phyloP scores from a whole-genome alignment of 1,284 basidiomycete species.

The Gomphus sp. region DNA sequence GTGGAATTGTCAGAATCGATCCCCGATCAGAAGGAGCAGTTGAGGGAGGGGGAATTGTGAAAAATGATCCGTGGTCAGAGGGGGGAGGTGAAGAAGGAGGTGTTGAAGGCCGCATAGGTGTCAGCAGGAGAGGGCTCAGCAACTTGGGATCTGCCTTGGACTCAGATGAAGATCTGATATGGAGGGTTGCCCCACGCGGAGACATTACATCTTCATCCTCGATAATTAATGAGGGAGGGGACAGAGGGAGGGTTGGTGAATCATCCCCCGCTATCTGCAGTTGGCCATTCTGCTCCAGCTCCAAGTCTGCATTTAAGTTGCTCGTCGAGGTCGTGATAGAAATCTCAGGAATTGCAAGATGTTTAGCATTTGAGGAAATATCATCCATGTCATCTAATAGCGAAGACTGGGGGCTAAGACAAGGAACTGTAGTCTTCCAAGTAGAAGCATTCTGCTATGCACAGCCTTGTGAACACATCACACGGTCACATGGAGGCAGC shows the following conservation, averaged over 20 bases:
- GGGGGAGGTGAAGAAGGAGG: conserved; percentile 11
- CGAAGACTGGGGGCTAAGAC: background rate
- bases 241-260: background rate
- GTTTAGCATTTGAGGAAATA: background rate
- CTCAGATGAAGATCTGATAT: background rate
- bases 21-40: background rate
- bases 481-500: background rate
- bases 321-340: conserved; percentile 7
- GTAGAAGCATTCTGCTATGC: background rate
- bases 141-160: conserved; percentile 15
- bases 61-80: conserved; percentile 31
- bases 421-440: background rate
- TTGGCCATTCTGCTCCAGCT: background rate
- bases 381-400: background rate
- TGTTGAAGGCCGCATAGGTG: conserved; percentile 14
- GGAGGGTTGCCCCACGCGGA: background rate
- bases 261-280: background rate
- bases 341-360: conserved; percentile 5
- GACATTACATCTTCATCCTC: background rate
- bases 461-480: background rate
- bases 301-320: background rate
- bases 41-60: too few relatives aligned
- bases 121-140: conserved; percentile 14
- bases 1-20: conserved; percentile 19
- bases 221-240: background rate